Base-by-base conservation (phyloP, 148 eudicot genomes). In the Heliamphora exappendiculata region DNA sequence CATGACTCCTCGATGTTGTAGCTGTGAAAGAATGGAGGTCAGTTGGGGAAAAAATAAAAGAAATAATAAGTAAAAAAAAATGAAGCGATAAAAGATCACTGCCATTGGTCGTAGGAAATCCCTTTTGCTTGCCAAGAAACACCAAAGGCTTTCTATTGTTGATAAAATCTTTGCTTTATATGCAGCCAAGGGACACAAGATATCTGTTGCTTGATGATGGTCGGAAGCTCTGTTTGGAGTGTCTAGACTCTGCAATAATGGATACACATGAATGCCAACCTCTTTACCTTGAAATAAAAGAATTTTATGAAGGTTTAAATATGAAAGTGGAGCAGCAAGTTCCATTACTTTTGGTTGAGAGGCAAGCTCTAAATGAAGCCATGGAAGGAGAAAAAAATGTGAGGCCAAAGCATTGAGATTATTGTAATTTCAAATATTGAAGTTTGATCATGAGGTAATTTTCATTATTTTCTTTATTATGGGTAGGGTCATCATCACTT, bases 11-110 rank as follows among this genome's bases (percentile, higher is more conserved):
- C 85, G 98, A 74, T 96, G 99, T 75, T 96, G 99, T 78, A 96
- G 99, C 87, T 96, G 99, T 77, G 99, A 96, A 86, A 87, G 93
- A 85, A 91, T 96, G 99, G 99, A 96, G 97, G 99, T 94, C 16
- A 73, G 89, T 62, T 47, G 50, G n/a, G 1, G 31, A 44, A 20
- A 20, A 51, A 71, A 19, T 33, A 17, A 57, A 55, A 71, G 34
- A 34, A 34, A 13, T 2, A 22, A 39, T 4, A 24, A 68, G 11
- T 72, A 22, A 16, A 76, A 28, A 6, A 53, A n/a, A 20, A n/a
- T n/a, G 16, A 1, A 42, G n/a, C 28, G 39, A 58, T 31, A 42
- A 13, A 77, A 22, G 20, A 16, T 55, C 9, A 13, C 4, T 11
- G 22, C 7, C 6, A 24, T 7, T 68, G 36, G n/a, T 44, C n/a